Conservation (phyloP, 805 yeast species). For the Hemisphaericaspora nanyangensis region DNA sequence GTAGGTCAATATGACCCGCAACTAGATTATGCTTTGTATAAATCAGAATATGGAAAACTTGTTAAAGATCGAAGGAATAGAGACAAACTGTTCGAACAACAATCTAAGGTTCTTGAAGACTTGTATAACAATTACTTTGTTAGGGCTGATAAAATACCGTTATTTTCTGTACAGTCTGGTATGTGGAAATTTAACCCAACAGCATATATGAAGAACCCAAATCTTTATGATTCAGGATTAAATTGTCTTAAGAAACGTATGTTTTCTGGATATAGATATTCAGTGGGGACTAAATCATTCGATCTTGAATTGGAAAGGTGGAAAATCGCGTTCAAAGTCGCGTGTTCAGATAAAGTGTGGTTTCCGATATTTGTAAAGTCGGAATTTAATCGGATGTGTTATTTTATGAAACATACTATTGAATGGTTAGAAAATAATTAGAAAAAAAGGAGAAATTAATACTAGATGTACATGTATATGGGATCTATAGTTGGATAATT, state of each 20-base stretch:
- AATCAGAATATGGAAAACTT: conserved; percentile 4
- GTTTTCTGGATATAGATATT: conserved; percentile 7
- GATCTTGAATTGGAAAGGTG: conserved; percentile 14
- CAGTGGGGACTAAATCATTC: conserved; percentile 2
- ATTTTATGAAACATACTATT: conserved; percentile 10
- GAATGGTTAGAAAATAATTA: conserved; percentile 8
- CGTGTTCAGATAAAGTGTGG: conserved; percentile 10
- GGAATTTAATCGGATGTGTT: conserved; percentile 13
- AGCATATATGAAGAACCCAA: conserved; percentile 5
- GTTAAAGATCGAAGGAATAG: not conserved
- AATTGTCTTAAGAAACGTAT: conserved; percentile 10
- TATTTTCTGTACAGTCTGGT: conserved; percentile 13
- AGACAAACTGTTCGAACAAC: conserved; percentile 8
- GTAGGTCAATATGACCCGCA: conserved; percentile 30
- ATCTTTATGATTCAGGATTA: conserved; percentile 3
- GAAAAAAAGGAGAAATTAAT: too few species aligned
- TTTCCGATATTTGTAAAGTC: conserved; percentile 8
- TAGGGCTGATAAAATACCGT: conserved; percentile 7
- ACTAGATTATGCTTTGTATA: conserved; percentile 15
- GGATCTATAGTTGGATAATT: too few species aligned
- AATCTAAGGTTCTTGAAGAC: conserved; percentile 17
- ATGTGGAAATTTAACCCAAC: conserved; percentile 16
- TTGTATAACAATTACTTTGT: conserved; percentile 2
- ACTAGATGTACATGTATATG: too few species aligned
- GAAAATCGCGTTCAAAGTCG: conserved; percentile 6